These are phyloP conservation scores for Ensete glaucum DNA, from an alignment of 176 grass and related monocot genomes.

Conservation along the genomic window DNA sequence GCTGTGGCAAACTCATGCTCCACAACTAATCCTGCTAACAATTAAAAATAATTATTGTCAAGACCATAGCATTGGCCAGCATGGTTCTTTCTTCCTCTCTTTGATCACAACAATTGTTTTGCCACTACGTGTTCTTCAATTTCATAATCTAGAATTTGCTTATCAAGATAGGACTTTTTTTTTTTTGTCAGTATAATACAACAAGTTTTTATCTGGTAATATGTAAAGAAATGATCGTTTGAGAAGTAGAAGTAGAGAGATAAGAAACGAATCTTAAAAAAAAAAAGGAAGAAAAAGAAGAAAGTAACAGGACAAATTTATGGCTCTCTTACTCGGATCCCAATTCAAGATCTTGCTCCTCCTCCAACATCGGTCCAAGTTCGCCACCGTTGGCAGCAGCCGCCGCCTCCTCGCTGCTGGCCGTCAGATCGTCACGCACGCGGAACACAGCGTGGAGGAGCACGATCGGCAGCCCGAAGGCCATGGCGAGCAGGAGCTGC, in stretches of 20 bases:
- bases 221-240: too few species aligned
- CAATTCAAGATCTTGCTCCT: slow-evolving; percentile 37
- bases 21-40: not conserved
- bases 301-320: too few species aligned
- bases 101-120: not conserved
- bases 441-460: slow-evolving; percentile 59
- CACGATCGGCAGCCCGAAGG: slow-evolving; percentile 34
- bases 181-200: too few species aligned
- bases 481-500: slow-evolving; percentile 42
- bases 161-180: too few species aligned
- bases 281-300: too few species aligned
- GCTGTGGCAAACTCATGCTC: not conserved
- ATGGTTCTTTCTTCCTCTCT: not conserved
- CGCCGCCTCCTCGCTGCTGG: slow-evolving; percentile 6
- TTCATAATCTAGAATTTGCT: not conserved
- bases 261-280: too few species aligned
- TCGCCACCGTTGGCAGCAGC: slow-evolving; percentile 20
- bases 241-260: too few species aligned
- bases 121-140: not conserved
- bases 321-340: not conserved
- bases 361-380: slow-evolving; percentile 25
- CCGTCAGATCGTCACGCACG: slow-evolving; percentile 53
- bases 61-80: not conserved
- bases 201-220: too few species aligned
- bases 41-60: not conserved